These are phyloP conservation scores for Penicillium janthinellum DNA, from an alignment of 2,329 filamentous ascomycete genomes.

Conservation along the genomic window DNA sequence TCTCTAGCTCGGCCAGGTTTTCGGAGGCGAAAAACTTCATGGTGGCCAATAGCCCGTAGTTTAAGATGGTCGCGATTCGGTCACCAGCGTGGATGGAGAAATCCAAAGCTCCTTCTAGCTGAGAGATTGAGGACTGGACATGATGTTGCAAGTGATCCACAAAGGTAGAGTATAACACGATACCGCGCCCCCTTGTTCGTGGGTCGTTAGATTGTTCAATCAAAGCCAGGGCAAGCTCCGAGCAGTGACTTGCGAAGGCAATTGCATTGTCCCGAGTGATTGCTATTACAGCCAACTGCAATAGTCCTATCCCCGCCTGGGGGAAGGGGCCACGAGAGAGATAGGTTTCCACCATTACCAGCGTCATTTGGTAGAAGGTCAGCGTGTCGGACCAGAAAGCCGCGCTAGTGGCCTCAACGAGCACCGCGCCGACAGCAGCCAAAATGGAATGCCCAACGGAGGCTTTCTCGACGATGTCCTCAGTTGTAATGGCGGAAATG, in stretches of 20 bases:
- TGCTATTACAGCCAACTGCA: constrained; percentile 68
- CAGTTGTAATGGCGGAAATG: neutral
- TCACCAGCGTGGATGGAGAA: constrained; percentile 69
- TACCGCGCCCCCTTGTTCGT: too few species aligned
- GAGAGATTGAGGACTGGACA: constrained; percentile 59
- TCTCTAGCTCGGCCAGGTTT: neutral
- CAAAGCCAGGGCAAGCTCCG: constrained; percentile 63
- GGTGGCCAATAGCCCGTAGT: constrained; percentile 64
- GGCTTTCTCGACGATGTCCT: neutral
- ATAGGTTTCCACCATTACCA: constrained; percentile 51
- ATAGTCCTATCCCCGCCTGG: constrained; percentile 60
- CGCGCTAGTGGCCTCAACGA: constrained; percentile 53
- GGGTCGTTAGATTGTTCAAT: constrained; percentile 56
- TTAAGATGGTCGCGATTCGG: constrained; percentile 70
- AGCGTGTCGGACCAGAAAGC: constrained; percentile 57
- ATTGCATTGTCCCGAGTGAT: constrained; percentile 71
- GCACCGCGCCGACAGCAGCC: constrained; percentile 47
- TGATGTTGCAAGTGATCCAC: constrained; percentile 69
- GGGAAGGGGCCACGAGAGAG: constrained; percentile 50
- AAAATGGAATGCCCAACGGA: constrained; percentile 45
- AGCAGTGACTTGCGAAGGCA: constrained; percentile 66
- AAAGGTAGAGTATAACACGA: constrained; percentile 32
- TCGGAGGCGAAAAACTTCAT: neutral
- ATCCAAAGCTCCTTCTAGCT: constrained; percentile 68
- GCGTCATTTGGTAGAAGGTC: constrained; percentile 54